Conservation (phyloP, 2,329 filamentous ascomycete genomes). For the Xylariales sp. region DNA sequence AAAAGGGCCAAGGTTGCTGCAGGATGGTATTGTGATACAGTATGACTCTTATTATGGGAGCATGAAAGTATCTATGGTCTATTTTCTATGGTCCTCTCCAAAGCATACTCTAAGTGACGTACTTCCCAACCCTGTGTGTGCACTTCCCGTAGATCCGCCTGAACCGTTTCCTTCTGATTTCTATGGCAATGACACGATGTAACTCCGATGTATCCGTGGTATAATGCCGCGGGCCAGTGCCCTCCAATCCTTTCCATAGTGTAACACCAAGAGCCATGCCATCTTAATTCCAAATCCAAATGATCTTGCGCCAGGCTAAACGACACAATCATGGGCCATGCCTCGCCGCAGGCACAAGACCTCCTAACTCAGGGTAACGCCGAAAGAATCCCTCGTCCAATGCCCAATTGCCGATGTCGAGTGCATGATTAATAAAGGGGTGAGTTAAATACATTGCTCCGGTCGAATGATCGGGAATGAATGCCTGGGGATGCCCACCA, state of each 20-base stretch:
- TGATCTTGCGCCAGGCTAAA: too few species aligned
- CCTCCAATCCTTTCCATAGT: not conserved
- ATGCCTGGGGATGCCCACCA: constrained; percentile 17
- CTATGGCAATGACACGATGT: too few species aligned
- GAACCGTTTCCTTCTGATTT: too few species aligned
- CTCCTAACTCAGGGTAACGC: constrained; percentile 23
- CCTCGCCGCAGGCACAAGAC: constrained; percentile 14
- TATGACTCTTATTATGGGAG: too few species aligned
- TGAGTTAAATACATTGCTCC: constrained; percentile 22
- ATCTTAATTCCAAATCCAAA: too few species aligned
- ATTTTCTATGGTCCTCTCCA: too few species aligned
- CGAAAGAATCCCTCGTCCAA: constrained; percentile 20
- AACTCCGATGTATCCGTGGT: constrained; percentile 3
- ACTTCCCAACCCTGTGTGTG: too few species aligned
- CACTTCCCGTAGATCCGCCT: too few species aligned
- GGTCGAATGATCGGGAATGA: constrained; percentile 21
- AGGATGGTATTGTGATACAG: too few species aligned
- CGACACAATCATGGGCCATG: not conserved
- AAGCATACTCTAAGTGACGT: too few species aligned
- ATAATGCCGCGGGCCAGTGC: constrained; percentile 5
- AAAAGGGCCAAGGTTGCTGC: too few species aligned
- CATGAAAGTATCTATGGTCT: too few species aligned
- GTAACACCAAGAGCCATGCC: not conserved
- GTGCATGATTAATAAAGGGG: constrained; percentile 20
- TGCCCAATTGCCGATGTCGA: constrained; percentile 22